Evolutionary conservation across 257 asterid species (phyloP).

Genomic region (Solanum clarkiae): DNA sequence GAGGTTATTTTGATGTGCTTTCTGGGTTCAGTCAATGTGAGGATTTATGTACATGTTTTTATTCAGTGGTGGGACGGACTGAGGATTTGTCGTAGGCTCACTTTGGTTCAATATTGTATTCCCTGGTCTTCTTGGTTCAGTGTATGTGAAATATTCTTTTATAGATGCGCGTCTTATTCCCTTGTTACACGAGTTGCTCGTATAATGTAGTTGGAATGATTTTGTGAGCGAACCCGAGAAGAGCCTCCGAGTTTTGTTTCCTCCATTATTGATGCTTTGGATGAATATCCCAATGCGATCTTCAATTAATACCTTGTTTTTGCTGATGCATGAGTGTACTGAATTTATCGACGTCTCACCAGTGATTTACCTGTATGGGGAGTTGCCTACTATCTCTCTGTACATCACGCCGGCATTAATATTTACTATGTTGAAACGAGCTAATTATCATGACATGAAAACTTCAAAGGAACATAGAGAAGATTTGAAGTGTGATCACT

Average conservation of each 20-base stretch:
- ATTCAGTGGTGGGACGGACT: slow-evolving; percentile 42
- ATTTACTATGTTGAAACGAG: not conserved
- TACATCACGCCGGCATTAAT: not conserved
- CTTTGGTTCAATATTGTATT: slow-evolving; percentile 7
- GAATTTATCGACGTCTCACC: not conserved
- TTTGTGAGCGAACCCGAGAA: not conserved
- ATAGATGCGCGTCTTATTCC: not conserved
- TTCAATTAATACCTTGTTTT: not conserved
- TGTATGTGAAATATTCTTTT: slow-evolving; percentile 27
- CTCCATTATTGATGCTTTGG: not conserved
- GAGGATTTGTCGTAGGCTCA: not conserved
- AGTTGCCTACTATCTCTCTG: not conserved
- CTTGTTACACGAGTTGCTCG: not conserved
- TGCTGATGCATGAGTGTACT: not conserved
- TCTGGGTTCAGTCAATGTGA: slow-evolving; percentile 48
- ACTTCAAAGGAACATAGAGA: not conserved
- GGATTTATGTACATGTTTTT: slow-evolving; percentile 54
- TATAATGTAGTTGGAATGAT: not conserved
- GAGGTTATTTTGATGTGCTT: slow-evolving; percentile 40
- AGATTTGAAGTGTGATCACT: not conserved
- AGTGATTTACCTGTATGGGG: not conserved
- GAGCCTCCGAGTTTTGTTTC: not conserved
- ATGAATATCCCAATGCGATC: not conserved
- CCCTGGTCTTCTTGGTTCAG: slow-evolving; percentile 49
- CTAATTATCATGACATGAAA: not conserved